Evolutionary conservation across 495 filamentous ascomycete genomes (phyloP), one percentile per base, ranked within the genome.

Genomic region (Daldinia concentrica): DNA sequence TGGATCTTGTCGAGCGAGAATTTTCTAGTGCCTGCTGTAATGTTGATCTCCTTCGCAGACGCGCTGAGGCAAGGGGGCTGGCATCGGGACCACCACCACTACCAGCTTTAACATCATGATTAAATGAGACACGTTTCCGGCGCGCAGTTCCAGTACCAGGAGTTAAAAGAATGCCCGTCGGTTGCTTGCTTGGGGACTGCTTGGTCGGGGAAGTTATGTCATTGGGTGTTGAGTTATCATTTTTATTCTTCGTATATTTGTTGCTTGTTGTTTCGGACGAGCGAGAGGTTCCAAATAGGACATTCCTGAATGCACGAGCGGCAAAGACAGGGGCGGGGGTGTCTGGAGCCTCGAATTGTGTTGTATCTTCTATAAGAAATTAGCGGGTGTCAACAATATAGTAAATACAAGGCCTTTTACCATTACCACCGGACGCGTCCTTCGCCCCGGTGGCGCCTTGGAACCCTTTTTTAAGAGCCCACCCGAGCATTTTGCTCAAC

Each of bases 311-410:
- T 17, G 95, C 96, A 74, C 94, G 93, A 63, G 95, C 88, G 12
- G 94, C 95, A 82, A 99, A 98, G 1, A 97, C 87, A 24, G 94
- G 93, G 27, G 93, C 96, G 11, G 95, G 96, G 6, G 95, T 98
- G 69, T 97, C 93, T 65, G 95, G 95, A 7, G 86, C 84, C 50
- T 97, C 93, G 19, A 83, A 70, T 64, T 84, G 82, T 1, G 80
- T 79, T 32, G 83, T 82, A 68, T 84, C 85, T 65, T 79, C 75
- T 80, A 56, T 14, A 58, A 2, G 22, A 62, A 52, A 51, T 73
- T 74, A 77, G 68, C 26, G 29, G 45, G 58, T 17, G 32, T 64
- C 32, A 41, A 27, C 32, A 3, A 37, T 24, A 61, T 29, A 14
- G 61, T 26, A 54, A 29, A 41, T 62, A 36, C 52, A 58, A 27